These are phyloP conservation scores for Solanum chmielewskii DNA, from an alignment of 257 asterid genomes.

Conservation along the genomic window DNA sequence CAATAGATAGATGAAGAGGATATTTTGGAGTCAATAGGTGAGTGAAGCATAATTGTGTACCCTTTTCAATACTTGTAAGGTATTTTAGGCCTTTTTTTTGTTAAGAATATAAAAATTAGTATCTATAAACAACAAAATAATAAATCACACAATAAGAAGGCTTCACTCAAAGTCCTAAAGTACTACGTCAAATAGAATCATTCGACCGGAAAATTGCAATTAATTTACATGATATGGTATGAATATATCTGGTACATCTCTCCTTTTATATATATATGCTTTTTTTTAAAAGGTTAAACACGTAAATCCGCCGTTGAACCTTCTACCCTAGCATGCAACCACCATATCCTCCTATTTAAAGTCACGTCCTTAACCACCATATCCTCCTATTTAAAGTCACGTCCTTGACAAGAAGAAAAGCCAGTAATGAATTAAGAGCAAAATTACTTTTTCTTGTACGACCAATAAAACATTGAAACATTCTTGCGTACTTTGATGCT, in stretches of 20 bases:
- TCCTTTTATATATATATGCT: background rate
- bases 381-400: background rate
- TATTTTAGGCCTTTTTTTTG: too few species aligned
- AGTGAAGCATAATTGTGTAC: too few species aligned
- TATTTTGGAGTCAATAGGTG: too few species aligned
- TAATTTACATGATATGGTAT: too few species aligned
- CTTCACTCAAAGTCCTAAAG: background rate
- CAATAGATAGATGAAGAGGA: too few species aligned
- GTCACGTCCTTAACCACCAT: background rate
- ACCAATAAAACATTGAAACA: too few species aligned
- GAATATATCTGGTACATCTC: background rate
- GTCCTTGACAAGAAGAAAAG: background rate
- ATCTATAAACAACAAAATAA: too few species aligned
- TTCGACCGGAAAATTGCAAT: too few species aligned
- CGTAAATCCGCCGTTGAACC: background rate
- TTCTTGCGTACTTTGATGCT: too few species aligned
- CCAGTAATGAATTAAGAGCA: background rate
- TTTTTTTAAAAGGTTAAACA: background rate
- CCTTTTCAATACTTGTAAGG: too few species aligned
- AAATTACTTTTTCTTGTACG: background rate
- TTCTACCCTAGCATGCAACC: background rate
- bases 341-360: background rate
- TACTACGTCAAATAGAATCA: background rate
- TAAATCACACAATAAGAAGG: background rate
- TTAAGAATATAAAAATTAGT: too few species aligned